Percentiles rank a stretch among this genome's conserved stretches.
Evolutionary conservation across 352 stramenopile genomes (phyloP).

Genomic region (Thalassiosira hispida): DNA sequence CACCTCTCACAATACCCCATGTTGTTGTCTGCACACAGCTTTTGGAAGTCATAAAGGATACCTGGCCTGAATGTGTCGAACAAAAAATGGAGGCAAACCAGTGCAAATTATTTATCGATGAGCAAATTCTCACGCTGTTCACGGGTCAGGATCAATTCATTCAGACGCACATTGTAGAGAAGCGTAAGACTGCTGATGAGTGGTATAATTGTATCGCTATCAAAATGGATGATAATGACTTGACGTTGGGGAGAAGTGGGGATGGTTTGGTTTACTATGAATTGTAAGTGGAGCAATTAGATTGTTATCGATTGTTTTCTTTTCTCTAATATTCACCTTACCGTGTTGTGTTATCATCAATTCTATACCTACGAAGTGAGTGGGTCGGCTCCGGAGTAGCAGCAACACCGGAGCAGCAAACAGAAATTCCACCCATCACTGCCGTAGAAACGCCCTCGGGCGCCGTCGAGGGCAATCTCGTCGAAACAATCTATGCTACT

Average conservation of each 20-base stretch:
- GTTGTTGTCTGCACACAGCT: background rate
- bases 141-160: background rate
- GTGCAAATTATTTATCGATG: slow-evolving; percentile 34
- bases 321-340: background rate
- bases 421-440: background rate
- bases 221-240: slow-evolving; percentile 27
- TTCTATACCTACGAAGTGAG: too few species aligned
- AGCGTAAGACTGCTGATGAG: background rate
- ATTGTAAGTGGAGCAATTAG: background rate
- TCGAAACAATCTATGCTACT: too few species aligned
- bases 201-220: slow-evolving; percentile 31
- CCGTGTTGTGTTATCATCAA: background rate
- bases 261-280: slow-evolving; percentile 10
- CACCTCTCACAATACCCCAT: too few species aligned
- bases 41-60: background rate
- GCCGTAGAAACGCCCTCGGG: background rate
- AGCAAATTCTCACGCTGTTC: slow-evolving; percentile 14
- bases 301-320: background rate
- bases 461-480: too few species aligned
- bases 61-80: slow-evolving; percentile 7
- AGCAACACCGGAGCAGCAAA: background rate
- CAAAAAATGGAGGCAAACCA: background rate
- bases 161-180: slow-evolving; percentile 4
- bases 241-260: background rate
- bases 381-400: background rate